Base-by-base conservation (phyloP, 163 green algal species). In the Scenedesmus sp. region DNA sequence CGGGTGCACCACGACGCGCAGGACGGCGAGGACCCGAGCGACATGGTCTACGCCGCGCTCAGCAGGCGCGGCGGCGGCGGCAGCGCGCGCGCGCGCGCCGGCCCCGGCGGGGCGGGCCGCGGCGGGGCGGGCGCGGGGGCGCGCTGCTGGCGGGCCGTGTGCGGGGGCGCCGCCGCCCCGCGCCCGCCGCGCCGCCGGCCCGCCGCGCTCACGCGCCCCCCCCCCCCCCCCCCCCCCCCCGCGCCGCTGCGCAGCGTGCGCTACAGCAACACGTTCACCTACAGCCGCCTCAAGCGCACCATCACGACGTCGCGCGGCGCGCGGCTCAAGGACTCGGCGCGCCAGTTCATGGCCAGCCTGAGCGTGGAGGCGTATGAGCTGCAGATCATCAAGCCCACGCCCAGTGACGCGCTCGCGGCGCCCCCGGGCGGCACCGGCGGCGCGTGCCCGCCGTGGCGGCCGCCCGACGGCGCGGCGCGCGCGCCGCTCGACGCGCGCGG, bases 1-100 rank as follows among this genome's bases (percentile, higher is more conserved):
- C 63, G 84, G 39, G 62, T 89, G 47, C 54, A 77, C 60, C 84
- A 87, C 31, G 84, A 89, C 54, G 84, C 84, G 1, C 84, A 89
- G 71, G 84, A 88, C 66, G 36, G 65, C 0, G 60, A 74, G 3
- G 84, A 87, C 56, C 76, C 76, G 0, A 81, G 80, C 4, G 80
- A 88, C 70, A 45, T 83, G 39, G 60, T 85, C 17, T 83, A 70
- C 44, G 77, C 85, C 34, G 29, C 62, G 1, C 51, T 77, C 4
- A 60, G 54, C 63, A 80, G 71, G 71, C 71, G 69, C 17, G 63
- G 24, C 2, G 57, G 57, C 26, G 48, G n/a, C n/a, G n/a, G n/a
- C n/a, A n/a, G n/a, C n/a, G n/a, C n/a, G n/a, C n/a, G n/a, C n/a
- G n/a, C n/a, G n/a, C n/a, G n/a, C n/a, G n/a, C n/a, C n/a, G n/a